phyloP scores from a whole-genome alignment of 2,329 filamentous ascomycete genomes.

The Ustilaginoidea virens region DNA sequence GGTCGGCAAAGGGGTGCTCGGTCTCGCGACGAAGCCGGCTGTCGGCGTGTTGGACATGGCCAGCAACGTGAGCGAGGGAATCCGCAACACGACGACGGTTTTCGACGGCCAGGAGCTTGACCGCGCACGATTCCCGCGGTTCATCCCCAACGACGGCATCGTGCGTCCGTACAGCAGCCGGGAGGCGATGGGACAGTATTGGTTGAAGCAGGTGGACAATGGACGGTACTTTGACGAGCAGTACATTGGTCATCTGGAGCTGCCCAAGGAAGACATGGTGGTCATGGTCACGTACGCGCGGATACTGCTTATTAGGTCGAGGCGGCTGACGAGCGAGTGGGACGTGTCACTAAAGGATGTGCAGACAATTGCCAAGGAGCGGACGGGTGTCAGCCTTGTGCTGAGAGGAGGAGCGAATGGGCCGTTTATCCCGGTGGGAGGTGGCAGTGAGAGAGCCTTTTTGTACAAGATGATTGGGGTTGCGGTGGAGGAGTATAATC shows the following conservation, averaged over 20 bases:
- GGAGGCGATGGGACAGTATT: slow-evolving; percentile 92
- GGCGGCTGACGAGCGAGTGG: slow-evolving; percentile 82
- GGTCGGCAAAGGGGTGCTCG: slow-evolving; percentile 85
- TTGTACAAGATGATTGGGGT: slow-evolving; percentile 50
- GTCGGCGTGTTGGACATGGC: slow-evolving; percentile 95
- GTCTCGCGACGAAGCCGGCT: slow-evolving; percentile 90
- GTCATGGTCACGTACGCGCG: slow-evolving; percentile 78
- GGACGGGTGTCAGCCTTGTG: slow-evolving; percentile 80
- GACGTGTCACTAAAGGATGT: slow-evolving; percentile 91
- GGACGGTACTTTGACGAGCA: slow-evolving; percentile 96
- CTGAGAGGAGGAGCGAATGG: slow-evolving; percentile 84
- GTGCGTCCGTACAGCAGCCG: slow-evolving; percentile 89
- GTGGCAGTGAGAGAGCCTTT: slow-evolving; percentile 57
- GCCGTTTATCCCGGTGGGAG: slow-evolving; percentile 86
- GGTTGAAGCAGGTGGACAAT: slow-evolving; percentile 96
- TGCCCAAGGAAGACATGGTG: slow-evolving; percentile 75
- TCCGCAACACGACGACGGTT: slow-evolving; percentile 95
- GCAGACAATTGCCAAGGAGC: slow-evolving; percentile 92
- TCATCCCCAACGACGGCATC: slow-evolving; percentile 83
- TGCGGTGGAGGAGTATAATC: slow-evolving; percentile 52
- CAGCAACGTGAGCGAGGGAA: slow-evolving; percentile 91
- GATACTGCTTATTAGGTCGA: slow-evolving; percentile 80
- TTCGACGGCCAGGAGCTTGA: slow-evolving; percentile 93
- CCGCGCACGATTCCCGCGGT: slow-evolving; percentile 81
- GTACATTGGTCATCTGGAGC: slow-evolving; percentile 91